Evolutionary conservation across 2,329 filamentous ascomycete genomes (phyloP), one percentile per base, ranked within the genome.

Genomic region (Capronia coronata): DNA sequence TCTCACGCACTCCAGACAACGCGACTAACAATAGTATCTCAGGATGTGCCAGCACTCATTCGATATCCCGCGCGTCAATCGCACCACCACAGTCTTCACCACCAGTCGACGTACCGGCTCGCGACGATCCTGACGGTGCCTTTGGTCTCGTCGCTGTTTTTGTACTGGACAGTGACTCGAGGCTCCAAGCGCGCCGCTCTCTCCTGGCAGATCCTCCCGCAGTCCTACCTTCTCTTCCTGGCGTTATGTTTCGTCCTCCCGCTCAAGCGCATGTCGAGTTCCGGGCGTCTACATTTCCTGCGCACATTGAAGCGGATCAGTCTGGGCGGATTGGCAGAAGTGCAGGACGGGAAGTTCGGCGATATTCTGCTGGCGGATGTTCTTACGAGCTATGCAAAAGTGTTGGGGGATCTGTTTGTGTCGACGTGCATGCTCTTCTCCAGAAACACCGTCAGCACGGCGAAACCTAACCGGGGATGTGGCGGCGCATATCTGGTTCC

Each of bases 361-460:
- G 93, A 98, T 65, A 85, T 97, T 45, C 71, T 98, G 51, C 79
- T 98, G 14, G 90, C 93, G 27, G 93, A 98, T 76, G 91, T 89
- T 48, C 71, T 97, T 60, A 98, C 93, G 35, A 94, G 87, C 62
- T 98, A 97, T 67, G 84, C 91, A 54, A 95, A 94, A 67, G 86
- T 96, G 23, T 75, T 94, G 22, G 91, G 84, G 19, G 93, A 98
- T 67, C 71, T 96, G 10, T 96, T 89, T 65, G 85, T 97, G 48
- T 83, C 83, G 41, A 69, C 89, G 22, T 97, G 89, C 79, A 95
- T 96, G 91, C 90, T 94, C 67, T 79, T 94, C 63, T 78, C 79
- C 1, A 70, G 76, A 2, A 78, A 78, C 2, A 78, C 82, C 35
- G 85, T 84, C 44, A 87, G 87, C 21, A 95, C 89, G 1, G 82